A percentile compares a stretch with the other conserved stretches of the same genome.
These are phyloP conservation scores for Claviceps digitariae DNA, from an alignment of 2,329 filamentous ascomycete species.

Conservation along the genomic window DNA sequence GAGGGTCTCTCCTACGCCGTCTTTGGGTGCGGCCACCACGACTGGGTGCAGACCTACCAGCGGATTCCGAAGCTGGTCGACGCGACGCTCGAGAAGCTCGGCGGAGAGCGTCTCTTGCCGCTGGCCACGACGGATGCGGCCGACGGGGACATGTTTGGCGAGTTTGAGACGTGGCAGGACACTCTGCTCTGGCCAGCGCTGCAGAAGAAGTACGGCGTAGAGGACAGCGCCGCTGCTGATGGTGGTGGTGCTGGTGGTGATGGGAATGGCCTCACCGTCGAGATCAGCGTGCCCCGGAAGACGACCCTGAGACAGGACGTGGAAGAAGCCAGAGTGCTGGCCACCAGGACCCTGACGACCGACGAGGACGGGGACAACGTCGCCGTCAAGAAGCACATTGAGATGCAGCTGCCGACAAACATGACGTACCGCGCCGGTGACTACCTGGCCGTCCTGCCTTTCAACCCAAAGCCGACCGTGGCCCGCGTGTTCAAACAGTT, in stretches of 20 bases:
- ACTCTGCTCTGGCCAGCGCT: constrained; percentile 37
- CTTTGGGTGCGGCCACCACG: constrained; percentile 51
- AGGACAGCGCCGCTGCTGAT: constrained; percentile 10
- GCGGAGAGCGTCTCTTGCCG: constrained; percentile 22
- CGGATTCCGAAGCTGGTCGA: constrained; percentile 52
- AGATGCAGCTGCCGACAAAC: constrained; percentile 52
- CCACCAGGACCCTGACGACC: constrained; percentile 29
- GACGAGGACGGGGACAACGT: constrained; percentile 26
- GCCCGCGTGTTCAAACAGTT: constrained; percentile 52
- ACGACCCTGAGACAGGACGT: constrained; percentile 50
- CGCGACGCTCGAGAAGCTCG: constrained; percentile 27
- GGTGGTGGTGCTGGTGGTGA: constrained; percentile 2
- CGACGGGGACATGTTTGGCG: constrained; percentile 51
- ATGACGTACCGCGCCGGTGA: constrained; percentile 60
- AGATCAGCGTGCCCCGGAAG: constrained; percentile 39
- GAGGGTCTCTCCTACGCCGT: constrained; percentile 50
- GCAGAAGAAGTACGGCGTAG: constrained; percentile 26
- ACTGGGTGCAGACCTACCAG: constrained; percentile 53
- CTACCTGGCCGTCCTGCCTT: constrained; percentile 60
- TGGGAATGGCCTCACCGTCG: constrained; percentile 23
- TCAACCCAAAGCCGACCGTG: constrained; percentile 52
- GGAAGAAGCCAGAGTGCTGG: constrained; percentile 44
- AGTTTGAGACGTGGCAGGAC: constrained; percentile 56
- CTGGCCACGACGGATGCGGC: constrained; percentile 47
- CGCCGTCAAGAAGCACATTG: constrained; percentile 49